Evolutionary conservation across 2,329 filamentous ascomycete species (phyloP).

Genomic region (Clonostachys sp.): DNA sequence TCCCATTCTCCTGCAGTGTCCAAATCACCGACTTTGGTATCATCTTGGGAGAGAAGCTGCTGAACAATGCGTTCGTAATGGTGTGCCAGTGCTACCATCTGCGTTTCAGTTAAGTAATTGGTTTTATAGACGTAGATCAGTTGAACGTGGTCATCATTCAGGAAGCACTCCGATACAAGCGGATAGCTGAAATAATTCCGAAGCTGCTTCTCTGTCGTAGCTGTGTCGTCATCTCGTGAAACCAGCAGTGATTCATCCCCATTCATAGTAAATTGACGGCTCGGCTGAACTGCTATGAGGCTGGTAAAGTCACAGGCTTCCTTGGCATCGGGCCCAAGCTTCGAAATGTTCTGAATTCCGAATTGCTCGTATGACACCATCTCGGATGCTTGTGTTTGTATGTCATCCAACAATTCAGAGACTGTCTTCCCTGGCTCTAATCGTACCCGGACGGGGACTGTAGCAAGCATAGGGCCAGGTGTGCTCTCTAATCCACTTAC

Average conservation of each 20-base stretch:
- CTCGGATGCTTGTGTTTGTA: slow-evolving; percentile 7
- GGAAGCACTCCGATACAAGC: slow-evolving; percentile 1
- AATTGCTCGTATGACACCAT: slow-evolving; percentile 12
- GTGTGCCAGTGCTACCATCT: slow-evolving; percentile 4
- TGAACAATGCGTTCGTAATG: slow-evolving; percentile 7
- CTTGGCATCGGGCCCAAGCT: slow-evolving; percentile 5
- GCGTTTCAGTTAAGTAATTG: slow-evolving; percentile 1
- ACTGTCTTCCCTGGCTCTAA: slow-evolving; percentile 3
- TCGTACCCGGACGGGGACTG: slow-evolving; percentile 6
- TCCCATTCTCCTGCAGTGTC: slow-evolving; percentile 1
- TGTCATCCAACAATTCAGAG: slow-evolving; percentile 5
- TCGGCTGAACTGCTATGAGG: slow-evolving; percentile 9
- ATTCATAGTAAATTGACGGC: neutral
- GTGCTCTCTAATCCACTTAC: slow-evolving; percentile 1
- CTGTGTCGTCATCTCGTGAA: neutral
- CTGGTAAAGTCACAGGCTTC: slow-evolving; percentile 11
- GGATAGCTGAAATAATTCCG: slow-evolving; percentile 4
- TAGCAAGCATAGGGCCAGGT: slow-evolving; percentile 7
- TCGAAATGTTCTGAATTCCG: slow-evolving; percentile 13
- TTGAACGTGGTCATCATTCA: slow-evolving; percentile 1
- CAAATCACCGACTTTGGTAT: neutral
- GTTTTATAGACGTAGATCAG: slow-evolving; percentile 2
- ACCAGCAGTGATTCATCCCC: neutral
- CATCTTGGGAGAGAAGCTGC: slow-evolving; percentile 2
- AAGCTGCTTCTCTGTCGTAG: neutral